Base-by-base conservation (phyloP, 2,329 filamentous ascomycete genomes). In the Mariannaea sp. region DNA sequence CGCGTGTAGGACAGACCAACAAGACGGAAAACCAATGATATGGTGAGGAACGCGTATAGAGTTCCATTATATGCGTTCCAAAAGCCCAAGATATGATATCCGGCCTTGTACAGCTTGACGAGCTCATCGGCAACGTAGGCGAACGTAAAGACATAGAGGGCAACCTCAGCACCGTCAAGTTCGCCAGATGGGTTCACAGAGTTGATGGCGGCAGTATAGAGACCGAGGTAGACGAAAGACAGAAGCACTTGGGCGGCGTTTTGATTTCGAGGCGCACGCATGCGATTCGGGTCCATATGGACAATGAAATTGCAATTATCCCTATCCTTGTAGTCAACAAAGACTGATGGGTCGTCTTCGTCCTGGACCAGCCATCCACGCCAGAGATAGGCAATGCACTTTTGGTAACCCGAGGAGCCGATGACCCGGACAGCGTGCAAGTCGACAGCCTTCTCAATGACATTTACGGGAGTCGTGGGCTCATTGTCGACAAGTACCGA, bases 281-380 rank as follows among this genome's bases (percentile, higher is more conserved):
- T 96, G 29, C 94, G 88, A 69, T 97, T 92, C 0, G 94, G 94
- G 66, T 97, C 89, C 65, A 97, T 85, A 70, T 99, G 94, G 1
- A 82, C 77, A 75, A 87, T 83, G 72, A 94, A 95, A 38, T 79
- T 81, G 1, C 85, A 86, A 69, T 92, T 89, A 54, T 87, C 90
- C 69, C 91, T 91, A 55, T 90, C 80, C 62, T 87, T 84, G 77
- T 95, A 99, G 67, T 92, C 87, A 48, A 97, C 82, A 69, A 99
- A 99, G 46, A 85, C 86, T n/a, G 87, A 85, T 0, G 93, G 89
- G 64, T 97, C 92, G 43, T 92, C 81, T 64, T 97, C 92, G 61
- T 97, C 91, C 70, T 99, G 94, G n/a, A 96, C 86, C 7, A 97
- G 79, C 94, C 94, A 99, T 17, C 94, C 94, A 57, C 86, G 85